phyloP scores from a whole-genome alignment of 2,329 filamentous ascomycete species.

The Ilyonectria sp. region DNA sequence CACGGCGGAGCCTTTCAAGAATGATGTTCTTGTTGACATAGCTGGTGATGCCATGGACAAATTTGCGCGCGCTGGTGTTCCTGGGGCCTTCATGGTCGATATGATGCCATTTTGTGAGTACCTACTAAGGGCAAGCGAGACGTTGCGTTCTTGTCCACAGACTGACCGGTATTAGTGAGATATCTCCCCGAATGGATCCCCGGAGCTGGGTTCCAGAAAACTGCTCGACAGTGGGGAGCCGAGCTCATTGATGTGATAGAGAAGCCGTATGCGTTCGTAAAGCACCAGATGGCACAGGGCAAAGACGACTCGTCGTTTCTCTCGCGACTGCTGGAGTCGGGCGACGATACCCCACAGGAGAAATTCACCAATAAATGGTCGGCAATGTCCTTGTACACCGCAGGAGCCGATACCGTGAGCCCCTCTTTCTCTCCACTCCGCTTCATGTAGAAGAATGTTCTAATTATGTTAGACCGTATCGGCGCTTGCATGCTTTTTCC shows the following conservation, averaged over 20 bases:
- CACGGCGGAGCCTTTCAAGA: slow-evolving; percentile 33
- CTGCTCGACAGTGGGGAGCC: slow-evolving; percentile 26
- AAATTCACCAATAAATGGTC: slow-evolving; percentile 39
- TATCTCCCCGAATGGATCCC: slow-evolving; percentile 39
- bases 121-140: neutral
- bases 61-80: slow-evolving; percentile 29
- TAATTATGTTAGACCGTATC: slow-evolving; percentile 34
- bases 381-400: slow-evolving; percentile 38
- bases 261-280: slow-evolving; percentile 37
- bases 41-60: slow-evolving; percentile 38
- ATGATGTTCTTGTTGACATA: slow-evolving; percentile 35
- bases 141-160: neutral
- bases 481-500: slow-evolving; percentile 33
- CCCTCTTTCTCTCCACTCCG: no score
- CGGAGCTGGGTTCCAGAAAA: slow-evolving; percentile 31
- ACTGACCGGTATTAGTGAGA: slow-evolving; percentile 19
- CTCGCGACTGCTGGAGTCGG: slow-evolving; percentile 20
- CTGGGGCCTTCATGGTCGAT: slow-evolving; percentile 38
- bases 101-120: slow-evolving; percentile 37
- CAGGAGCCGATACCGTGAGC: slow-evolving; percentile 40
- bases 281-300: slow-evolving; percentile 29
- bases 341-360: slow-evolving; percentile 29
- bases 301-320: slow-evolving; percentile 33
- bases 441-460: neutral
- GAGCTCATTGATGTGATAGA: slow-evolving; percentile 25